phyloP scores from a whole-genome alignment of 108 stramenopile genomes.

The Cyclotella atomus region DNA sequence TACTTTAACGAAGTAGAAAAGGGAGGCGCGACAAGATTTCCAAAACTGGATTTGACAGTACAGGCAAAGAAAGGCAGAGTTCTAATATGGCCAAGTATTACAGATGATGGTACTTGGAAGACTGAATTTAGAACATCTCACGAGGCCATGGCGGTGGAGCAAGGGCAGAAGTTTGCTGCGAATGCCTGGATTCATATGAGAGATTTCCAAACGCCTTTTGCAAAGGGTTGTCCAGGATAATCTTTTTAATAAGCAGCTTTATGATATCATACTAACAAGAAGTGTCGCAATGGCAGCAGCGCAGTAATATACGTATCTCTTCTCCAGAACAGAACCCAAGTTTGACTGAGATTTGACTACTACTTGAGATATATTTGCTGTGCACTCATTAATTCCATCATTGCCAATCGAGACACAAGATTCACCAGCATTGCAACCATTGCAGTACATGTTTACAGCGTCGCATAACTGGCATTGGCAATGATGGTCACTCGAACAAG shows the following conservation, averaged over 20 bases:
- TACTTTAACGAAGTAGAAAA: conserved; percentile 90
- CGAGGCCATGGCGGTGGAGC: conserved; percentile 77
- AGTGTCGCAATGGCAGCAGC: too few relatives aligned
- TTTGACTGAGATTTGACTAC: too few relatives aligned
- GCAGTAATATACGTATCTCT: too few relatives aligned
- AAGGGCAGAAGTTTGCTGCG: conserved; percentile 87
- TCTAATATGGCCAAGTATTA: conserved; percentile 80
- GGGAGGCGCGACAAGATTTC: conserved; percentile 88
- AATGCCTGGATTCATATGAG: conserved; percentile 92
- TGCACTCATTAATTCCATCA: too few relatives aligned
- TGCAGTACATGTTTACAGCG: neutral
- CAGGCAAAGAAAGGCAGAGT: conserved; percentile 75
- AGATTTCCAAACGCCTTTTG: conserved; percentile 46
- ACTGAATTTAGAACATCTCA: conserved; percentile 77
- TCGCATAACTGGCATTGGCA: neutral
- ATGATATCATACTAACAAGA: too few relatives aligned
- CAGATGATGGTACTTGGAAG: conserved; percentile 62
- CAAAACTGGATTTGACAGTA: conserved; percentile 64
- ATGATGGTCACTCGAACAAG: neutral
- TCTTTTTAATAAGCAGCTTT: too few relatives aligned
- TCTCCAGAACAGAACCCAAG: too few relatives aligned
- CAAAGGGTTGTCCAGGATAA: neutral
- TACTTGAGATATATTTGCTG: too few relatives aligned
- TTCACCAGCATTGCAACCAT: conserved; percentile 6
- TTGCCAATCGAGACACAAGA: too few relatives aligned